Conservation (phyloP, 805 yeast species). For the Ogataea minuta region DNA sequence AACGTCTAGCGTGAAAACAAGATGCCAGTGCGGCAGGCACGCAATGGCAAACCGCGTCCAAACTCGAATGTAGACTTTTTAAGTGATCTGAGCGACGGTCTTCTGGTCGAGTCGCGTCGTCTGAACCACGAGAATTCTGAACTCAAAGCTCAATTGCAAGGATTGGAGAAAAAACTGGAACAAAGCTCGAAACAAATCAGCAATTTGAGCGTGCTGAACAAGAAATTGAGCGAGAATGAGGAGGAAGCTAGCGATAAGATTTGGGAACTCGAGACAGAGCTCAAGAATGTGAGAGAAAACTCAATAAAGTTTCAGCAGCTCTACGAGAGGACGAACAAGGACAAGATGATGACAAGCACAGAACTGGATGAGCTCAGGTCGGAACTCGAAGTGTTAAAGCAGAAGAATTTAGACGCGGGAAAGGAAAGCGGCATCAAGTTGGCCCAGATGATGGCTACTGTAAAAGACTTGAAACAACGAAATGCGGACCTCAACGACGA, state of each 20-base stretch:
- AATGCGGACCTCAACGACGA: constrained; percentile 66
- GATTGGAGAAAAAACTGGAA: constrained; percentile 43
- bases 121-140: constrained; percentile 61
- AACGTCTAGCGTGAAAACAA: constrained; percentile 17
- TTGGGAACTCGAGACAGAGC: constrained; percentile 61
- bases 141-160: constrained; percentile 42
- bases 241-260: constrained; percentile 54
- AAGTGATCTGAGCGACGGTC: constrained; percentile 70
- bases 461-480: constrained; percentile 47
- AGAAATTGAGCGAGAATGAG: constrained; percentile 40
- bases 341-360: constrained; percentile 27
- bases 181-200: constrained; percentile 37
- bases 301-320: constrained; percentile 40
- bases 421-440: constrained; percentile 39
- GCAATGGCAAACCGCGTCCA: constrained; percentile 11
- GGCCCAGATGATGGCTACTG: constrained; percentile 38
- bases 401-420: constrained; percentile 39
- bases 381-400: constrained; percentile 47
- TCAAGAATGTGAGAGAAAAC: constrained; percentile 40
- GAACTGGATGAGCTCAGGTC: constrained; percentile 38
- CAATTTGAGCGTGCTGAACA: constrained; percentile 34
- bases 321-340: constrained; percentile 40
- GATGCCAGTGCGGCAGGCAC: constrained; percentile 12
- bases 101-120: constrained; percentile 67
- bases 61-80: constrained; percentile 70